These are phyloP conservation scores for Candida multigemmis DNA, from an alignment of 805 yeast species.

Conservation along the genomic window DNA sequence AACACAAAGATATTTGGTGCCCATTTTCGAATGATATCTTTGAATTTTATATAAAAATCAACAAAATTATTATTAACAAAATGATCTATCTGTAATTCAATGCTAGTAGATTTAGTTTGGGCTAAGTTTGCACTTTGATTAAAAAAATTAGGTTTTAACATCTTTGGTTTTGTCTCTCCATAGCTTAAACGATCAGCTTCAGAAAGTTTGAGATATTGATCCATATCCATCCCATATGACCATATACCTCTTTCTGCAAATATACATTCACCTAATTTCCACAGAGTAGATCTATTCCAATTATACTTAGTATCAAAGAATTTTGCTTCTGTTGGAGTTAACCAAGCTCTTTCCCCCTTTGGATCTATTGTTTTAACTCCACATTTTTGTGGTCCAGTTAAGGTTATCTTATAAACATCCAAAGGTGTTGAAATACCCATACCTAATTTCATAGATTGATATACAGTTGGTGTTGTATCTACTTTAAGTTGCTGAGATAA, in stretches of 20 bases:
- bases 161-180: slow-evolving; percentile 10
- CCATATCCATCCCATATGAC: slow-evolving; percentile 33
- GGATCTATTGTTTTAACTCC: slow-evolving; percentile 57
- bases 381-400: slow-evolving; percentile 67
- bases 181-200: slow-evolving; percentile 14
- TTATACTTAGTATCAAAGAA: slow-evolving; percentile 55
- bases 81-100: slow-evolving; percentile 41
- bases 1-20: slow-evolving; percentile 45
- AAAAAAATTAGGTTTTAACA: slow-evolving; percentile 22
- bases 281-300: slow-evolving; percentile 52
- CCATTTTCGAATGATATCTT: slow-evolving; percentile 35
- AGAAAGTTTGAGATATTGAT: slow-evolving; percentile 12
- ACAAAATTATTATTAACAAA: slow-evolving; percentile 62
- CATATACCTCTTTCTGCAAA: slow-evolving; percentile 80
- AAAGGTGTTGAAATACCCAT: slow-evolving; percentile 66
- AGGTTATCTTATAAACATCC: slow-evolving; percentile 59
- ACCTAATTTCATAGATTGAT: slow-evolving; percentile 67
- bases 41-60: slow-evolving; percentile 47
- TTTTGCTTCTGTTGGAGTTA: slow-evolving; percentile 32
- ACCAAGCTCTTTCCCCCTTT: slow-evolving; percentile 62
- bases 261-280: slow-evolving; percentile 71
- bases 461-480: slow-evolving; percentile 77
- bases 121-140: slow-evolving; percentile 10
- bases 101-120: slow-evolving; percentile 7
- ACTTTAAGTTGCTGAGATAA: slow-evolving; percentile 56